Percentiles rank a stretch among this genome's conserved stretches.
Conservation (phyloP, 352 stramenopile genomes). For the Pythium aphanidermatum region DNA sequence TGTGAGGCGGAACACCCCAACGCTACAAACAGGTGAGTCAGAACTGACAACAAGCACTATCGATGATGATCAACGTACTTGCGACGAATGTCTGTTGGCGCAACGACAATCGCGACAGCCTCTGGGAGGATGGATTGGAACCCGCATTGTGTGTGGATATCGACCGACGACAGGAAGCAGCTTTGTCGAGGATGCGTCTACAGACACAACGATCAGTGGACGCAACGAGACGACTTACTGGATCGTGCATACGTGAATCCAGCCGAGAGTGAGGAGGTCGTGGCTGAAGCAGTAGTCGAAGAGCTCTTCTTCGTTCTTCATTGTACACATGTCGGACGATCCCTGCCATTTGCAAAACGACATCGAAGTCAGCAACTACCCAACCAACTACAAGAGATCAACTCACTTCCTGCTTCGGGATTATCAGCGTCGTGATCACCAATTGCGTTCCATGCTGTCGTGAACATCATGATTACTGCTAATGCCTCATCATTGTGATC, state of each 20-base stretch:
- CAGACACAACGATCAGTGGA: neutral
- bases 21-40: conserved; percentile 29
- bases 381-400: neutral
- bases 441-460: conserved; percentile 43
- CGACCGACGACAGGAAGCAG: conserved; percentile 87
- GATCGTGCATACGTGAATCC: conserved; percentile 91
- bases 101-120: conserved; percentile 85
- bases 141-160: conserved; percentile 88
- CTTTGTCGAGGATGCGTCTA: conserved; percentile 84
- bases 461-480: neutral
- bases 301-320: conserved; percentile 86
- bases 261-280: conserved; percentile 86
- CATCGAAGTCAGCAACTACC: neutral
- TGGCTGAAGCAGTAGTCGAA: conserved; percentile 85
- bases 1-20: conserved; percentile 82
- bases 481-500: too few relatives aligned
- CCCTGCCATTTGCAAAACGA: conserved; percentile 29
- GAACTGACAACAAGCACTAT: conserved; percentile 53
- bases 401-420: conserved; percentile 79
- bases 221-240: conserved; percentile 3
- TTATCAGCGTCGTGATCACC: conserved; percentile 79
- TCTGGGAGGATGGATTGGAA: conserved; percentile 89
- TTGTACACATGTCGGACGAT: conserved; percentile 79
- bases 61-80: conserved; percentile 30
- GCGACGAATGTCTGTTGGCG: conserved; percentile 54